phyloP scores from a whole-genome alignment of 163 green algal species.

The Smithsoniella earleae region DNA sequence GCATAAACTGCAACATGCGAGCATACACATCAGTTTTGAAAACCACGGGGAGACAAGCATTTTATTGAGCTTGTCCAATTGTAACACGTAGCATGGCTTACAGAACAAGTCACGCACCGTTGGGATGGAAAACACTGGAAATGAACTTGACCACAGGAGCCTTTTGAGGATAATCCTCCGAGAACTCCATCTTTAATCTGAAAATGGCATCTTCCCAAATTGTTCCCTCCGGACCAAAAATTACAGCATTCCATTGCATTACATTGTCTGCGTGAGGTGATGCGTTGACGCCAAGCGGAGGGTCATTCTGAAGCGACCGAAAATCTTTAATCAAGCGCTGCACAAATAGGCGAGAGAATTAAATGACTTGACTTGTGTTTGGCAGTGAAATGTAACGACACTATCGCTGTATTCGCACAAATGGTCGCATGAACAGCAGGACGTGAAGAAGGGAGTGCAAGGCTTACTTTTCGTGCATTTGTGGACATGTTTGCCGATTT shows the following conservation, averaged over 20 bases:
- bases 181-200: constrained; percentile 75
- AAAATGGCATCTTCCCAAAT: constrained; percentile 93
- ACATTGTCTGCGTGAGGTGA: constrained; percentile 90
- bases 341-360: no score
- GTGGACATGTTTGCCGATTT: no score
- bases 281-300: constrained; percentile 86
- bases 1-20: constrained; percentile 74
- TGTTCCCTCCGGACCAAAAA: constrained; percentile 95
- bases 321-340: constrained; percentile 94
- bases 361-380: background rate
- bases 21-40: background rate
- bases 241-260: constrained; percentile 95
- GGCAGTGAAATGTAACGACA: background rate
- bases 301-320: constrained; percentile 81
- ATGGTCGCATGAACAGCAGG: background rate
- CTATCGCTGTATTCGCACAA: background rate
- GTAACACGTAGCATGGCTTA: background rate
- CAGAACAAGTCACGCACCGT: constrained; percentile 49
- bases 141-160: constrained; percentile 78
- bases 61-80: background rate
- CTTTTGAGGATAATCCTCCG: constrained; percentile 89
- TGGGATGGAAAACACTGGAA: constrained; percentile 84
- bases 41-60: background rate
- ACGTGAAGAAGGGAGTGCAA: background rate
- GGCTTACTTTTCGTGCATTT: background rate